phyloP scores from a whole-genome alignment of 495 filamentous ascomycete genomes.

The Penicillium macrosclerotiorum region DNA sequence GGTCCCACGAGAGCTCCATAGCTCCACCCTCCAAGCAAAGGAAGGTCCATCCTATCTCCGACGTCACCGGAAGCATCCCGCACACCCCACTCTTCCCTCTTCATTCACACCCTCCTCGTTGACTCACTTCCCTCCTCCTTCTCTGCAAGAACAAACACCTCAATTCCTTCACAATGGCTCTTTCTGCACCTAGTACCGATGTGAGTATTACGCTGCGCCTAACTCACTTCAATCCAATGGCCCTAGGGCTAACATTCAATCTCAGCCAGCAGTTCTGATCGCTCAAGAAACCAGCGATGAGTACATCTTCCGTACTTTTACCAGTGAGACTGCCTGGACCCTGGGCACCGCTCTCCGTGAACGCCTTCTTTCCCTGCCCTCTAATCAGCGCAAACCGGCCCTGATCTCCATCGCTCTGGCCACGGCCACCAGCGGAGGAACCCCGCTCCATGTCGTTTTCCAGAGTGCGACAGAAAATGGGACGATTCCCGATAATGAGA shows the following conservation, averaged over 20 bases:
- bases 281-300: slow-evolving; percentile 46
- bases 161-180: slow-evolving; percentile 27
- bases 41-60: slow-evolving; percentile 17
- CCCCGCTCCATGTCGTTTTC: slow-evolving; percentile 55
- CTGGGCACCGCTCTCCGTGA: slow-evolving; percentile 63
- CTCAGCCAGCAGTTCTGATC: slow-evolving; percentile 48
- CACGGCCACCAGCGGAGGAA: slow-evolving; percentile 37
- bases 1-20: too few species aligned
- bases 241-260: slow-evolving; percentile 7
- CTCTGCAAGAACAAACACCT: neutral
- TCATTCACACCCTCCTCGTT: neutral
- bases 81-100: neutral
- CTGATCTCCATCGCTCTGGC: slow-evolving; percentile 64
- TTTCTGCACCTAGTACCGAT: slow-evolving; percentile 36
- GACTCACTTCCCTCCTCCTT: neutral
- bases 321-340: slow-evolving; percentile 61
- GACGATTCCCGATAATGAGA: slow-evolving; percentile 60
- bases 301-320: slow-evolving; percentile 62
- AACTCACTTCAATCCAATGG: neutral
- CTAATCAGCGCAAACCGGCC: slow-evolving; percentile 47
- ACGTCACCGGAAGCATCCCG: neutral
- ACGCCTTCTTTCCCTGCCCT: slow-evolving; percentile 54
- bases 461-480: slow-evolving; percentile 56
- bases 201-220: slow-evolving; percentile 19
- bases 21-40: neutral